These are phyloP conservation scores for Comarum palustre DNA, from an alignment of 306 rosid genomes.

Conservation along the genomic window DNA sequence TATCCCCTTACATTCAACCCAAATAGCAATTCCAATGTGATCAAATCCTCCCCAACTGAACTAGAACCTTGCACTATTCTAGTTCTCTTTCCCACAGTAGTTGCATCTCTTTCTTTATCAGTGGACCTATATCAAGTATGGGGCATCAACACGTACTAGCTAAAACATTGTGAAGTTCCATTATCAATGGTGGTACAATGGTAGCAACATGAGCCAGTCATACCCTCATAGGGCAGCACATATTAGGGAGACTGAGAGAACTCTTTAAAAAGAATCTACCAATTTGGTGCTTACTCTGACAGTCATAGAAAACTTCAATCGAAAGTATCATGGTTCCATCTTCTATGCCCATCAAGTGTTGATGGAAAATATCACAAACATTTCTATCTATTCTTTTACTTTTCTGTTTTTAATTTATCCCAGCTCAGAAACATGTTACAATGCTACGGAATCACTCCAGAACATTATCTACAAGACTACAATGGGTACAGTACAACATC, in stretches of 20 bases:
- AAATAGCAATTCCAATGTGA: not conserved
- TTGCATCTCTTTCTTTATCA: not conserved
- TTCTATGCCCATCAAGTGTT: conserved; percentile 6
- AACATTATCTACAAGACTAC: conserved; percentile 6
- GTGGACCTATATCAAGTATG: not conserved
- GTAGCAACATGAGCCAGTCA: not conserved
- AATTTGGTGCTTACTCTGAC: not conserved
- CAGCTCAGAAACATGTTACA: not conserved
- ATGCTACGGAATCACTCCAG: not conserved
- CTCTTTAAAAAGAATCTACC: not conserved
- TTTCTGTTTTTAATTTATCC: not conserved
- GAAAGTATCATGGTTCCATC: not conserved
- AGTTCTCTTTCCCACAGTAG: not conserved
- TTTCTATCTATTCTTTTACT: not conserved
- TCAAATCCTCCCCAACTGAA: not conserved
- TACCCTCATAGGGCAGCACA: not conserved
- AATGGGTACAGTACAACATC: conserved; percentile 24
- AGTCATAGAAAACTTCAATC: not conserved
- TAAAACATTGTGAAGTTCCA: not conserved
- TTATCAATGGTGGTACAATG: not conserved
- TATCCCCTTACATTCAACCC: not conserved
- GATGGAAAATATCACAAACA: not conserved
- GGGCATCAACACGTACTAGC: not conserved
- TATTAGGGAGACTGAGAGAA: not conserved
- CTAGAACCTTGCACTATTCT: not conserved